Percentiles rank a stretch among this genome's conserved stretches.
These are phyloP conservation scores for Farysia itapuensis DNA, from an alignment of 1,284 basidiomycete species.

Conservation along the genomic window DNA sequence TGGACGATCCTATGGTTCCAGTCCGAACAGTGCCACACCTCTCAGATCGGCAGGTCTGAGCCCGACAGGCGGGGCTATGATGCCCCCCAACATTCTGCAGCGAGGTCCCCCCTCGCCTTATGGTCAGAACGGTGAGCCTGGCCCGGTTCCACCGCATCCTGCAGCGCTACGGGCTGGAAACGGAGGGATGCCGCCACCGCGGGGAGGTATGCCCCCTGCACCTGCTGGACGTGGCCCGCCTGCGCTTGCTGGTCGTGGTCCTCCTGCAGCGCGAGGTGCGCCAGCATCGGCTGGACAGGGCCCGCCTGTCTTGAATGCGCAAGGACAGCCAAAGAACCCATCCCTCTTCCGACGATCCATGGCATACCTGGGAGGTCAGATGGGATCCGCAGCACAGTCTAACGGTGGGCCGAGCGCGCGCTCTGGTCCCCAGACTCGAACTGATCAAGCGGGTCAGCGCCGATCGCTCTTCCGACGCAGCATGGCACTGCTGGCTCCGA, in stretches of 20 bases:
- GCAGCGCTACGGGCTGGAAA: background rate
- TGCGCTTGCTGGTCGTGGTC: background rate
- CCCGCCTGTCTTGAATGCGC: constrained; percentile 36
- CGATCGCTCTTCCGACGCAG: constrained; percentile 41
- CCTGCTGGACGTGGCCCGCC: background rate
- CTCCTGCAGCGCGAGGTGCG: background rate
- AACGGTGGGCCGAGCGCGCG: constrained; percentile 1
- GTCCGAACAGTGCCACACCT: constrained; percentile 24
- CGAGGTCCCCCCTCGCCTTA: constrained; percentile 24
- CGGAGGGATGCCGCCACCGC: too few species aligned
- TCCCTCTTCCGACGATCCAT: constrained; percentile 41
- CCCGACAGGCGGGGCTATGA: constrained; percentile 1
- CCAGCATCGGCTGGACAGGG: constrained; percentile 2
- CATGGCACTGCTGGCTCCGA: constrained; percentile 34
- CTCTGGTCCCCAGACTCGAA: constrained; percentile 2
- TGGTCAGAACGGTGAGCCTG: background rate
- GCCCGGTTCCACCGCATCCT: background rate
- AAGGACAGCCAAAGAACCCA: constrained; percentile 27
- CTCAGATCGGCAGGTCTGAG: constrained; percentile 24
- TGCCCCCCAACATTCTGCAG: constrained; percentile 30
- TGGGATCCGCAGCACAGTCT: background rate
- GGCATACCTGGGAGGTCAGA: constrained; percentile 34
- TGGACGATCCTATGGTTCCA: constrained; percentile 1
- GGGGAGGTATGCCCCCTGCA: background rate
- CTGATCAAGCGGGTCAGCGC: constrained; percentile 7